Conservation (phyloP, 148 eudicot genomes). For the Silene uniflora region DNA sequence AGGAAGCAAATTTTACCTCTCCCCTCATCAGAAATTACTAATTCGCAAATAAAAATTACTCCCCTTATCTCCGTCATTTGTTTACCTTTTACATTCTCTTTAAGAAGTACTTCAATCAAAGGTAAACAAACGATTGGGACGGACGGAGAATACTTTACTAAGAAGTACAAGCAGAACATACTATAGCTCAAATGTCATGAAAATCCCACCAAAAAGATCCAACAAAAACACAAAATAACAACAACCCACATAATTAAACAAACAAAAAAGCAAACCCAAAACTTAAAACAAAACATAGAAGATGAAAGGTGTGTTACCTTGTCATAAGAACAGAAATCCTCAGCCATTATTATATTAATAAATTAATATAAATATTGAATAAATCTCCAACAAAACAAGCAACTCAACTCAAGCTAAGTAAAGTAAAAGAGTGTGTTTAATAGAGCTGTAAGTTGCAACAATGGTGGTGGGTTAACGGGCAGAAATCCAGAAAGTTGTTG, state of each 20-base stretch:
- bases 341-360: conserved; percentile 38
- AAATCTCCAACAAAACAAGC: conserved; percentile 8
- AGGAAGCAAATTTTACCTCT: no score
- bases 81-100: no score
- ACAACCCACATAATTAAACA: conserved; percentile 15
- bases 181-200: no score
- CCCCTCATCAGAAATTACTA: not conserved
- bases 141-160: no score
- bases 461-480: conserved; percentile 22
- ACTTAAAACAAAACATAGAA: not conserved
- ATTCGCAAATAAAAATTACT: no score
- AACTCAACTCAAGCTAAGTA: not conserved
- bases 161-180: no score
- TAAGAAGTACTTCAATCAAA: no score
- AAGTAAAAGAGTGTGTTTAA: not conserved
- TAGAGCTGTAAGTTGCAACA: not conserved
- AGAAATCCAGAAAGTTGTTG: conserved; percentile 15
- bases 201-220: not conserved
- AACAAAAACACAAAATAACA: conserved; percentile 10
- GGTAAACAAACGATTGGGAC: no score
- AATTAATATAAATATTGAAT: no score
- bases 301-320: conserved; percentile 37
- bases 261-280: conserved; percentile 7
- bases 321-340: conserved; percentile 37
- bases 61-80: no score